These are phyloP conservation scores for Gnomoniopsis sp. DNA, from an alignment of 2,329 filamentous ascomycete genomes.

Conservation along the genomic window DNA sequence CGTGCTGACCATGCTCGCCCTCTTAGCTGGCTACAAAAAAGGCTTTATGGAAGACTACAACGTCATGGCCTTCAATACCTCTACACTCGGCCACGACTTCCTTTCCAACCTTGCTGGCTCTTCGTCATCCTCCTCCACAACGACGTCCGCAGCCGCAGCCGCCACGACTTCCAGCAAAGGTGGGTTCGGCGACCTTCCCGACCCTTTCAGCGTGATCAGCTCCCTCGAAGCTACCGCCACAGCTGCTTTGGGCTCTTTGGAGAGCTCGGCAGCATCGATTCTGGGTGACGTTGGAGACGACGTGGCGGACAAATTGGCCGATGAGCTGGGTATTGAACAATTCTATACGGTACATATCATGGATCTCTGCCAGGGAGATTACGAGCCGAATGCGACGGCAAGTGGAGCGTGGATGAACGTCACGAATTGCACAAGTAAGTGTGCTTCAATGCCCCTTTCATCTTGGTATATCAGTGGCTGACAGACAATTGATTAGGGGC, in stretches of 20 bases:
- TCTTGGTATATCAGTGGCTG: background rate
- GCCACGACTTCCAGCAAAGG: conserved; percentile 18
- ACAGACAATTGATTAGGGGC: background rate
- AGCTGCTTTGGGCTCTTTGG: conserved; percentile 19
- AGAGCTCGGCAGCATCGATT: conserved; percentile 22
- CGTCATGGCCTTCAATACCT: conserved; percentile 39
- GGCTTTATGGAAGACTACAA: conserved; percentile 36
- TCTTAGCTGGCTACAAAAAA: conserved; percentile 36
- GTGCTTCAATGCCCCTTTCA: conserved; percentile 9
- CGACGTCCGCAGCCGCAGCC: conserved; percentile 23
- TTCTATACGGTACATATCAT: conserved; percentile 32
- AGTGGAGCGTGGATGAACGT: conserved; percentile 23
- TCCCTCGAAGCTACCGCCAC: conserved; percentile 15
- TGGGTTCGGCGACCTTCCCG: conserved; percentile 19
- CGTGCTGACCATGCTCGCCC: conserved; percentile 33
- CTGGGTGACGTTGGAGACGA: conserved; percentile 31
- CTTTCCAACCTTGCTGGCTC: conserved; percentile 22
- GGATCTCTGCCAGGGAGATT: conserved; percentile 29
- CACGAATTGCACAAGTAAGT: conserved; percentile 24
- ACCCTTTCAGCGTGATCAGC: conserved; percentile 6
- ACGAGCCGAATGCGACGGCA: conserved; percentile 25
- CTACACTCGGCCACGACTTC: conserved; percentile 36
- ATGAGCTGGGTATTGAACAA: conserved; percentile 29
- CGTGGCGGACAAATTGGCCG: conserved; percentile 24
- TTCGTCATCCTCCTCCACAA: conserved; percentile 19